Conservation (phyloP, 306 rosid genomes). For the Inga oerstediana region DNA sequence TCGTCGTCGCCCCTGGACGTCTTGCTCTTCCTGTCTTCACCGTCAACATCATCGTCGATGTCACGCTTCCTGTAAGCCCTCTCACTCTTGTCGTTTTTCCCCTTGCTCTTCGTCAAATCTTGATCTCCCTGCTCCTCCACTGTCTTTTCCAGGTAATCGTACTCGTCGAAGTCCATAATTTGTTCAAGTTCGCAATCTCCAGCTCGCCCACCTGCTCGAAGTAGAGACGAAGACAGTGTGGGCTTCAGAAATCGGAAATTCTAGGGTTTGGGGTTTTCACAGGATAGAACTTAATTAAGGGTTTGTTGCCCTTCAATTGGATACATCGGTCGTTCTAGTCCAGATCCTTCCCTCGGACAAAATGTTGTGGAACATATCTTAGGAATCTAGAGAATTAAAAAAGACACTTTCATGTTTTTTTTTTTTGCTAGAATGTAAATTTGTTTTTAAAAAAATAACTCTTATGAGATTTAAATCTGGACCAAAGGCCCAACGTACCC, state of each 20-base stretch:
- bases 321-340: neutral
- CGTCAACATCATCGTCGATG: constrained; percentile 51
- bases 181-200: neutral
- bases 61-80: constrained; percentile 78
- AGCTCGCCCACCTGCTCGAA: neutral
- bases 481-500: too few relatives aligned
- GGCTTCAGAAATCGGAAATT: constrained; percentile 26
- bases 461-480: neutral
- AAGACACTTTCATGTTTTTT: neutral
- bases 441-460: neutral
- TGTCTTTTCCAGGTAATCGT: constrained; percentile 92
- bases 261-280: constrained; percentile 49
- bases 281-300: neutral
- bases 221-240: neutral
- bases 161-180: constrained; percentile 93
- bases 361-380: neutral
- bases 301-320: neutral
- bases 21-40: constrained; percentile 58
- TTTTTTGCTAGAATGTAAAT: too few relatives aligned
- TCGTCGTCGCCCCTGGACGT: constrained; percentile 65
- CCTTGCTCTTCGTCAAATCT: constrained; percentile 61
- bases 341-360: neutral
- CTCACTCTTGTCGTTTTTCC: constrained; percentile 55
- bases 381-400: neutral
- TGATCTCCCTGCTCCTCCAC: constrained; percentile 78